phyloP scores from a whole-genome alignment of 2,329 filamentous ascomycete genomes.

The Exophiala lecanii-corni region DNA sequence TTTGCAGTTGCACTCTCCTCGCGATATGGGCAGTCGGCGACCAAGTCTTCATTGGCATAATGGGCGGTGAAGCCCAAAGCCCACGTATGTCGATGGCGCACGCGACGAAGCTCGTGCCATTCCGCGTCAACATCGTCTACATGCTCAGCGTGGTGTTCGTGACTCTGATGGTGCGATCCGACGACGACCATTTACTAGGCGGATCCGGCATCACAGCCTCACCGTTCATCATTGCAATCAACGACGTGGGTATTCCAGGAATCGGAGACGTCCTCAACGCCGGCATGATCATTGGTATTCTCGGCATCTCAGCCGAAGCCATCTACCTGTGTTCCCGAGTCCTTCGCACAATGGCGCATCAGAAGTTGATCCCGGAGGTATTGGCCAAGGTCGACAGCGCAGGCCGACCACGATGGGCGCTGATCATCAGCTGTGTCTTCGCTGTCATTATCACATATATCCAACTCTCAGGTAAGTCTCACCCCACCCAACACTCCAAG shows the following conservation, averaged over 20 bases:
- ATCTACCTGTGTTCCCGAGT: constrained; percentile 34
- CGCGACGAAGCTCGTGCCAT: constrained; percentile 31
- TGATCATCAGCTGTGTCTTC: constrained; percentile 28
- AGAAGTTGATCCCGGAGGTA: constrained; percentile 27
- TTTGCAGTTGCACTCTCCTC: constrained; percentile 30
- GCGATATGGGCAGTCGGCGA: constrained; percentile 31
- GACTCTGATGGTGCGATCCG: constrained; percentile 25
- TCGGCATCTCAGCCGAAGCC: constrained; percentile 31
- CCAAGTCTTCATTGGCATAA: constrained; percentile 34
- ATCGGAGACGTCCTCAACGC: constrained; percentile 33
- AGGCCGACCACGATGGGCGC: constrained; percentile 30
- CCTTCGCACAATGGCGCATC: constrained; percentile 30
- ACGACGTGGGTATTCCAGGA: constrained; percentile 28
- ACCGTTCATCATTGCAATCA: constrained; percentile 33
- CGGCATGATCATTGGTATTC: constrained; percentile 31
- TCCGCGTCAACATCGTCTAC: constrained; percentile 32
- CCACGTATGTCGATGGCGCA: constrained; percentile 35
- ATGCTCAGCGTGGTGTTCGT: constrained; percentile 31
- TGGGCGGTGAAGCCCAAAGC: constrained; percentile 34
- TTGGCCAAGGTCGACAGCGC: constrained; percentile 28
- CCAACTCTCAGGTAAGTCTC: constrained; percentile 29
- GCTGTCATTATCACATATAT: constrained; percentile 31
- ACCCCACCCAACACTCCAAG: no score
- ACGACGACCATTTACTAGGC: constrained; percentile 28
- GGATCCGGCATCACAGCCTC: constrained; percentile 29